Base-by-base conservation (phyloP, 2,329 filamentous ascomycete genomes). In the Penicillium sp. region DNA sequence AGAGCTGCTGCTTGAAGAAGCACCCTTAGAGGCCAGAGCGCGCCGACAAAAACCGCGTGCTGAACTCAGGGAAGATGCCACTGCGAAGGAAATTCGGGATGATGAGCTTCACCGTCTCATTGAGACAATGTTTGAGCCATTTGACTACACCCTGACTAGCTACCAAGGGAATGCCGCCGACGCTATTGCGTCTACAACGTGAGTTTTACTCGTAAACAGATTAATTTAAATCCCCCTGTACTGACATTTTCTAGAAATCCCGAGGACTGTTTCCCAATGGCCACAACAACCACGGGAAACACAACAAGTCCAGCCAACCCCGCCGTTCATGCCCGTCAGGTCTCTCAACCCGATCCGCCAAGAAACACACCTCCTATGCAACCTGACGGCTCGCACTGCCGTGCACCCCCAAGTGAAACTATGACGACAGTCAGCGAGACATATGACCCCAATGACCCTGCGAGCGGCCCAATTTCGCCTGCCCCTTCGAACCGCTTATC, bases 71-170 rank as follows among this genome's bases (percentile, higher is more conserved):
- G 91, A 96, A 2, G 93, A 97, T 75, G 94, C 94, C 1, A 96
- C 93, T 0, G 90, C 91, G 39, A 93, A 95, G 72, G 93, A 99
- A 71, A 96, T 97, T 52, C 84, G 92, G 19, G 91, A 96, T 63
- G 93, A 99, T 59, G 92, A 97, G 72, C 81, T 97, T 19, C 94
- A 97, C 71, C 86, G 86, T 60, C 89, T 95, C 83, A 97, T 99
- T 58, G 94, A 99, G 73, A 89, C 84, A 4, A 88, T 96, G 67
- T 99, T 97, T 69, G 86, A 89, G 70, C 90, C 92, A 0, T 99
- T 97, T 71, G 94, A 99, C 72, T 99, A 99, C 74, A 97, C 92
- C 0, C 77, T 87, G 3, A 86, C 90, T 18, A 88, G 86, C 3
- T 93, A 91, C 66, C 86, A 87, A 67, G 87, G 68, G 49, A 71